Evolutionary conservation across 768 basidiomycete genomes (phyloP), one percentile per base, ranked within the genome.

Genomic region (Termitomyces sp.): DNA sequence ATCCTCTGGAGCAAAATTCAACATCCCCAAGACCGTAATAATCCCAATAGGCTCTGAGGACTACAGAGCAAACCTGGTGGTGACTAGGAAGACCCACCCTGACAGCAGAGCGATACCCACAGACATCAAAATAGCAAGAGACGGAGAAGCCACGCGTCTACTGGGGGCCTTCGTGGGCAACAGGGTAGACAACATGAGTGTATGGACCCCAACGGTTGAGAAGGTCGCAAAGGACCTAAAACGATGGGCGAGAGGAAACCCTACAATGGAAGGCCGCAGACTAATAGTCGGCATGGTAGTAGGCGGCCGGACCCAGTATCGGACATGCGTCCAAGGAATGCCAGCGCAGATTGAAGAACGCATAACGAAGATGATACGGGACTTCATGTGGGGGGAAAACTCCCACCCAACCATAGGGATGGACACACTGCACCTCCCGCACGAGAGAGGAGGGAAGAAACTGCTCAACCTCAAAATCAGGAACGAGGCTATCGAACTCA

Each of bases 1-100:
- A 0, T 77, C 72, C 1, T 76, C 77, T 4, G 68, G 74, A 0
- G 80, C 78, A 0, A 76, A 74, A 45, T 82, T 81, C 64, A 83
- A 81, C 57, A 61, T 68, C 0, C 52, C 60, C 0, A 83, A 83
- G 62, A 81, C 80, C 0, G 71, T 73, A 32, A 59, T 76, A 1
- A 68, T 80, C 1, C 79, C 77, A 0, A 66, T 79, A 0, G 78
- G 78, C 1, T 1, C 61, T 4, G 28, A 36, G 1, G 56, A 60
- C 15, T 71, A 65, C 63, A 57, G 74, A 33, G n/a, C n/a, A n/a
- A n/a, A n/a, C n/a, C n/a, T n/a, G n/a, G n/a, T n/a, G n/a, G n/a
- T n/a, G n/a, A n/a, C n/a, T n/a, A n/a, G n/a, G n/a, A n/a, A n/a
- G n/a, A n/a, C n/a, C n/a, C n/a, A n/a, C n/a, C n/a, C n/a, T n/a